Base-by-base conservation (phyloP, 257 asterid genomes). In the Solanum medicagineum region DNA sequence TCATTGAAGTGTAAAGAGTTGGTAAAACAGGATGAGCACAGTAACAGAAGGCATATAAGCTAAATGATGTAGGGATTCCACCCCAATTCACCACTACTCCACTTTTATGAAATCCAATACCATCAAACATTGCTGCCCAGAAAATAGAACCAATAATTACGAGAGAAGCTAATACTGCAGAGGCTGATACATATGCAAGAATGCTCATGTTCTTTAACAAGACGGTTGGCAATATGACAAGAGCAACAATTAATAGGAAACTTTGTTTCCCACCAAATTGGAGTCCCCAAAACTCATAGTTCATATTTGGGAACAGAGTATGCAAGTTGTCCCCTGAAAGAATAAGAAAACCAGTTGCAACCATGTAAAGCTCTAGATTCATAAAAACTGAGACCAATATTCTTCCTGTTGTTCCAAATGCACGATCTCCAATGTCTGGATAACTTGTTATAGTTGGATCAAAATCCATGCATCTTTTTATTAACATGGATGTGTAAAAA, bases 1-100 rank as follows among this genome's bases (percentile, higher is more conserved):
- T 90, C 99, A 92, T 96, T n/a, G 99, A 96, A 70, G 93, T 92
- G 89, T 96, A 96, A 19, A 96, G 54, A 2, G 97, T 92, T 1
- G 98, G 99, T 24, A 96, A 96, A 90, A 96, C 98, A 0, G 99
- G 99, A 88, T 96, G 99, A 51, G 97, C 98, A 45, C 99, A 95
- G 15, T 95, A 96, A 71, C 99, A 96, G 83, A 95, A 96, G 20
- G 98, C 92, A 12, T 94, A 94, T 12, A 96, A 87, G 87, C 98
- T 96, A 59, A 92, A 86, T 29, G 98, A 96, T 4, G 94, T 93
- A 0, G 98, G 98, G 32, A 93, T 84, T 54, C 98, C 98, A 17
- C 84, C 85, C 84, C 84, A 84, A 62, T 92, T 89, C 4, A 94
- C 13, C 71, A 86, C 7, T 4, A 66, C 75, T 10, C 95, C 98